Evolutionary conservation across 331 rosid genomes (phyloP).

Genomic region (Telfairia occidentalis): DNA sequence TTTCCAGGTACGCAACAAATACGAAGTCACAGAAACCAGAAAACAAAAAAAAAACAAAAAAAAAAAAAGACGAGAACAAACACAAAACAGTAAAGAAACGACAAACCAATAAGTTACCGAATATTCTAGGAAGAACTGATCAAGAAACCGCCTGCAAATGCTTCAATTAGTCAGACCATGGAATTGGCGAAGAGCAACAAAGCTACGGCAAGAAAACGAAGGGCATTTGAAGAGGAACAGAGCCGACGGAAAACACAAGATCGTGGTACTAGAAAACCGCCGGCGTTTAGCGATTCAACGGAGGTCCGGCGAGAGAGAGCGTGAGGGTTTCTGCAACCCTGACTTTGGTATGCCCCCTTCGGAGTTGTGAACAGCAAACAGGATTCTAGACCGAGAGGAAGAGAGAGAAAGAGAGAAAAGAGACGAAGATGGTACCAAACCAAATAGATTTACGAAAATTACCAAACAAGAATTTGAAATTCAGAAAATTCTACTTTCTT

Average conservation of each 20-base stretch:
- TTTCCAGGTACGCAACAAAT: neutral
- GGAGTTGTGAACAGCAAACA: conserved; percentile 24
- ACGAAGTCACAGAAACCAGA: neutral
- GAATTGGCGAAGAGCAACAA: conserved; percentile 7
- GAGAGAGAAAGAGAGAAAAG: conserved; percentile 10
- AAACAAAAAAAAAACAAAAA: no score
- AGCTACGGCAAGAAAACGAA: conserved; percentile 14
- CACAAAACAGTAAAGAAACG: neutral
- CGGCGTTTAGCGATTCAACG: conserved; percentile 14
- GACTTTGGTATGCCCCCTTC: conserved; percentile 19
- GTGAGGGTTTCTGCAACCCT: conserved; percentile 25
- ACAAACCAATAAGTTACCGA: conserved; percentile 14
- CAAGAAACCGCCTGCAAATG: conserved; percentile 12
- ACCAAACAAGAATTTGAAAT: neutral
- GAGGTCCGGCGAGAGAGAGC: conserved; percentile 2
- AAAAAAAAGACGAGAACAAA: no score
- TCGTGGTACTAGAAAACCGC: conserved; percentile 15
- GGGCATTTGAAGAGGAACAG: conserved; percentile 15
- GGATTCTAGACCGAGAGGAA: conserved; percentile 20
- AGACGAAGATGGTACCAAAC: conserved; percentile 11
- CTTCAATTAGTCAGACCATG: conserved; percentile 16
- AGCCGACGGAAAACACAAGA: conserved; percentile 19
- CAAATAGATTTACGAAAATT: conserved; percentile 10
- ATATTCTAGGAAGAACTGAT: conserved; percentile 14
- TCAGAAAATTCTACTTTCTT: neutral